phyloP scores from a whole-genome alignment of 2,329 filamentous ascomycete species.

The Bretziella fagacearum region DNA sequence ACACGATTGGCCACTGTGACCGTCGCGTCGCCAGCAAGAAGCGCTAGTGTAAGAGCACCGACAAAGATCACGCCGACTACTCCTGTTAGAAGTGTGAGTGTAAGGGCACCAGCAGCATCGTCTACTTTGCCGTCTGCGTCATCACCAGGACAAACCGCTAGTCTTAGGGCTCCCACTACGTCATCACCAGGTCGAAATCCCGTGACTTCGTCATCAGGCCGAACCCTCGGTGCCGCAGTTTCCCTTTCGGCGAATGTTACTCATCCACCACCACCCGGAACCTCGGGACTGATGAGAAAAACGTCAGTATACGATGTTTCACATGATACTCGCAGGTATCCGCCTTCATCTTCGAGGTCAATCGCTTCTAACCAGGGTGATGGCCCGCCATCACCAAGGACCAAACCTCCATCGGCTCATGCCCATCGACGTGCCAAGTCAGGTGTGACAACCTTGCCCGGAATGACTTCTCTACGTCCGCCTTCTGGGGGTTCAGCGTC shows the following conservation, averaged over 20 bases:
- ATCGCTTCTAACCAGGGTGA: not conserved
- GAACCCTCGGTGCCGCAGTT: not conserved
- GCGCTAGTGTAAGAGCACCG: not conserved
- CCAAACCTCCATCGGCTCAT: not conserved
- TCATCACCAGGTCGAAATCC: not conserved
- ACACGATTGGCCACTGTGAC: conserved; percentile 13
- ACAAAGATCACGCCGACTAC: not conserved
- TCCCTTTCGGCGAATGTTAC: not conserved
- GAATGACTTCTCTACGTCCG: not conserved
- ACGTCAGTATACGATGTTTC: not conserved
- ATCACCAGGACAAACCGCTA: not conserved
- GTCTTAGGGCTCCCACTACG: not conserved
- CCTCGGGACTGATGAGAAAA: not conserved
- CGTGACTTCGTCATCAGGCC: not conserved
- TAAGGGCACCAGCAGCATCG: not conserved
- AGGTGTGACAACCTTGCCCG: not conserved
- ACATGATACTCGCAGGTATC: conserved; percentile 18
- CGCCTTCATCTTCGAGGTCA: conserved; percentile 21
- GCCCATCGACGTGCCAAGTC: conserved; percentile 9
- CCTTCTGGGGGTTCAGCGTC: not conserved
- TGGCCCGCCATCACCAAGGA: not conserved
- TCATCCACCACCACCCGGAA: not conserved
- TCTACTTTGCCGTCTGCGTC: not conserved
- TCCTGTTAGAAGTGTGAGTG: not conserved
- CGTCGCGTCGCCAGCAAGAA: not conserved